Evolutionary conservation across 257 asterid species (phyloP), one percentile per base, ranked within the genome.

Genomic region (Nicotiana attenuata): DNA sequence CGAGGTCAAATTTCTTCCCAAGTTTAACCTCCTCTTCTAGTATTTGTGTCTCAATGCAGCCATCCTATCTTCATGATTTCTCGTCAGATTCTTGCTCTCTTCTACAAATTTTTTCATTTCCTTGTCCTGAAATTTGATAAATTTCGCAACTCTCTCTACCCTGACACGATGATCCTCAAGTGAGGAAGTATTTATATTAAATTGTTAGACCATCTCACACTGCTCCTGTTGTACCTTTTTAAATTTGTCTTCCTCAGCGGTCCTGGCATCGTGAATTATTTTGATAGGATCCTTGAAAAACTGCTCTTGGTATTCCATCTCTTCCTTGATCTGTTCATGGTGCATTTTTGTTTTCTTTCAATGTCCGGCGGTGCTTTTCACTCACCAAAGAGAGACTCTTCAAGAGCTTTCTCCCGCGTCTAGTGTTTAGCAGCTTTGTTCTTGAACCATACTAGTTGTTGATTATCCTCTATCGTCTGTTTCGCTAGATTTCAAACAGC

Each of bases 381-480:
- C 11, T 45, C 52, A 45, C 11, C 13, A 45, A 13, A 9, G 52
- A 7, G 3, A 45, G 13, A 7, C 13, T 41, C 10, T 9, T 45
- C 13, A 45, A 45, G 52, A 45, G 13, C 1, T 56, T 77, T 13
- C 5, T 20, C 28, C 5, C 2, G 50, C 22, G 0, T 77, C 17
- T 77, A 9, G 20, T 52, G 22, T 56, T 77, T 56, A 2, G 11
- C 81, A 55, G 35, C 81, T 77, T 22, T 53, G 81, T 56, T 55
- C 47, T 77, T 77, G 15, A 22, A 53, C 68, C 50, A 52, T 13
- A 55, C 31, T 41, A 77, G 67, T 35, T 77, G 81, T 19, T 77
- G 81, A 50, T 77, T 56, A 5, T 77, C 81, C 65, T 77, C 81
- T 10, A 20, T 53, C 81, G 53, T 47, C 10, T 56, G 81, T 45